Conservation (phyloP, 2,329 filamentous ascomycete species). For the Diaporthe ilicicola region DNA sequence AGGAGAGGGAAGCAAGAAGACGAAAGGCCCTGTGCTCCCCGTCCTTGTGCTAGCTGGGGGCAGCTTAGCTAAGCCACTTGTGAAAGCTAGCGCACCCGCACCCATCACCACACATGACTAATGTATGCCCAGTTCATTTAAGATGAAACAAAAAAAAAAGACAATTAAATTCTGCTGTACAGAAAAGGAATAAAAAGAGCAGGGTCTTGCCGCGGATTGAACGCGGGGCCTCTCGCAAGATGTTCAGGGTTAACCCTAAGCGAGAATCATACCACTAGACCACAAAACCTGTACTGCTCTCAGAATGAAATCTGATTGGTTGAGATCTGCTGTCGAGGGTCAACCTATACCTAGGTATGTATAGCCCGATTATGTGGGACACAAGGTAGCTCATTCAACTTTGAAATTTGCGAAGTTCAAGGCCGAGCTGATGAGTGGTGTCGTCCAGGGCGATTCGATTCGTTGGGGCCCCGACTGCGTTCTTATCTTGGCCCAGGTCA, state of each 20-base stretch:
- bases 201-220: constrained; percentile 31
- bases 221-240: constrained; percentile 29
- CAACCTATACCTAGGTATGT: too few relatives aligned
- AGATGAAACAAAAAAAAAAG: neutral
- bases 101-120: too few relatives aligned
- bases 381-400: too few relatives aligned
- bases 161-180: neutral
- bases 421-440: too few relatives aligned
- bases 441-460: neutral
- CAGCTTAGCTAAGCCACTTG: too few relatives aligned
- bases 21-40: neutral
- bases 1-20: too few relatives aligned
- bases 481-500: neutral
- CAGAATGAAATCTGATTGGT: neutral
- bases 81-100: too few relatives aligned
- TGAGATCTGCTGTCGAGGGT: too few relatives aligned
- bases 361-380: too few relatives aligned
- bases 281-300: constrained; percentile 21
- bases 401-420: too few relatives aligned
- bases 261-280: constrained; percentile 33
- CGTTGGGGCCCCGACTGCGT: neutral
- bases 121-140: too few relatives aligned
- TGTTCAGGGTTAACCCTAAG: constrained; percentile 24
- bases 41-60: too few relatives aligned
- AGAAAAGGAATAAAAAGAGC: neutral